Evolutionary conservation across 169 alveolate species (phyloP), one percentile per base, ranked within the genome.

Genomic region (Plasmodium yoelii): DNA sequence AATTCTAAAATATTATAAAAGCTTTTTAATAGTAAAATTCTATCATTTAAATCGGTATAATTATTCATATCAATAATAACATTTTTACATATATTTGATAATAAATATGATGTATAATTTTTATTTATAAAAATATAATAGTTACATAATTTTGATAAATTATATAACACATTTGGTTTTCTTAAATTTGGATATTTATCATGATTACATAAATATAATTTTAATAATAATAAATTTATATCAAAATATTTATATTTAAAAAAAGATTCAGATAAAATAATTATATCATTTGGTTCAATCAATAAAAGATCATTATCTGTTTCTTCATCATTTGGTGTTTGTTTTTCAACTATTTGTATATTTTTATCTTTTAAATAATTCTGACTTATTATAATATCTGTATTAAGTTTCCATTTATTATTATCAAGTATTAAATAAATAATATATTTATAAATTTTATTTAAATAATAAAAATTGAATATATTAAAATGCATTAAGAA

Each of bases 401-500:
- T n/a, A 18, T 18, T 18, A 24, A 39, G 49, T 8, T 34, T 49
- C 88, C 74, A 74, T 47, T 18, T 24, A 15, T 74, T 74, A 8
- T 39, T 61, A 0, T 46, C 51, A 7, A 65, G 46, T 18, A 74
- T 61, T 10, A 74, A 24, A 24, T 42, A 65, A 5, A 53, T 74
- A 47, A 74, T 9, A 74, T 74, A 74, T 47, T 74, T 74, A 65
- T 74, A 74, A 46, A 74, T 60, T 15, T 74, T 74, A 10, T 61
- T 47, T 9, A 74, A 47, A 15, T 74, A 74, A 59, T 74, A 74
- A 74, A 61, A 61, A 47, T 74, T 74, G 47, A 74, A 74, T 5
- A 74, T 74, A 53, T 74, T 74, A 28, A 74, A 74, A 46, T 53
- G 53, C 74, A 74, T 47, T 49, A 74, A 65, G 22, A 74, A 74